phyloP scores from a whole-genome alignment of 1,139 yeast genomes.

The Blastobotrys indianensis region DNA sequence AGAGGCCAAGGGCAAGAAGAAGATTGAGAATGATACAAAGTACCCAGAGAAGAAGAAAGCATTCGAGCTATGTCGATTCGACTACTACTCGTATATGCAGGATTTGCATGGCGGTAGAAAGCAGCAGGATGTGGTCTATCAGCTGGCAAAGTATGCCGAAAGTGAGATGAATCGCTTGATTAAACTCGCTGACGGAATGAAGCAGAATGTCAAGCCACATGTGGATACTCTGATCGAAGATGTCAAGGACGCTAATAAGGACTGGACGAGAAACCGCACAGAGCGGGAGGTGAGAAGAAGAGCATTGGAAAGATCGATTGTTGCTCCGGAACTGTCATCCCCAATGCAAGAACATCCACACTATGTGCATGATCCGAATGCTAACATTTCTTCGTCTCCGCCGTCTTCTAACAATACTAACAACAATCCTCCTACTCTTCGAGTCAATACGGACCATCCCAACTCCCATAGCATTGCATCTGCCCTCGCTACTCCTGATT shows the following conservation, averaged over 20 bases:
- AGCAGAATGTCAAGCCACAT: slow-evolving; percentile 27
- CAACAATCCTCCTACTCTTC: neutral
- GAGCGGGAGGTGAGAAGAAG: slow-evolving; percentile 38
- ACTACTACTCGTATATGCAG: slow-evolving; percentile 59
- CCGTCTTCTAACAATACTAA: neutral
- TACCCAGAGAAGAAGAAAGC: slow-evolving; percentile 51
- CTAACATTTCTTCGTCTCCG: neutral
- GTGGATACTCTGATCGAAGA: slow-evolving; percentile 32
- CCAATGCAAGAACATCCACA: slow-evolving; percentile 8
- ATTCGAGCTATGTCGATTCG: slow-evolving; percentile 67
- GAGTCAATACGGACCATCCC: neutral
- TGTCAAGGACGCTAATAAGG: slow-evolving; percentile 33
- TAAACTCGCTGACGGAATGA: slow-evolving; percentile 22
- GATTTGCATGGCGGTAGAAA: slow-evolving; percentile 51
- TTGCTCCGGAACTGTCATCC: slow-evolving; percentile 14
- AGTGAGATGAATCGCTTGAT: slow-evolving; percentile 29
- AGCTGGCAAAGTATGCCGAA: slow-evolving; percentile 36
- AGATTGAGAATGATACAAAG: slow-evolving; percentile 50
- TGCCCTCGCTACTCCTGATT: neutral
- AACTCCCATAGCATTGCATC: neutral
- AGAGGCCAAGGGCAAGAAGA: slow-evolving; percentile 36
- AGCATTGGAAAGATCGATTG: slow-evolving; percentile 31
- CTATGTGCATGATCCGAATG: slow-evolving; percentile 3
- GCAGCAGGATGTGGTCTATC: slow-evolving; percentile 37
- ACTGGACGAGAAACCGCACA: slow-evolving; percentile 38